Evolutionary conservation across 1,284 basidiomycete genomes (phyloP).

Genomic region (Irpex rosettiformis): DNA sequence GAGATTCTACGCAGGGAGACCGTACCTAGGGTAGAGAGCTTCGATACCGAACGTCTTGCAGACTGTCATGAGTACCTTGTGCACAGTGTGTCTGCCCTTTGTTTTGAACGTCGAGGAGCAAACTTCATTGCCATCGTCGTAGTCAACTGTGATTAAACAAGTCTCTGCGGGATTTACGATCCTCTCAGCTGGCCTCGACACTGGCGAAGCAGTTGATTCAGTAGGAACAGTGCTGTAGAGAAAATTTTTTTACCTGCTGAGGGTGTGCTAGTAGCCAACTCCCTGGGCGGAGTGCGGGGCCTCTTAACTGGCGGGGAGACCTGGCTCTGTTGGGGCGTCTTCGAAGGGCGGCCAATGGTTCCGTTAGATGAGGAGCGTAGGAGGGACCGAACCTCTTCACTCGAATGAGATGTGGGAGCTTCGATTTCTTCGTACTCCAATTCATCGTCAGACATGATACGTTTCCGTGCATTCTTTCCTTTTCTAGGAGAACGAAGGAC

Average conservation of each 20-base stretch:
- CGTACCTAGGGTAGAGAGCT: constrained; percentile 19
- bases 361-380: background rate
- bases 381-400: background rate
- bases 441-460: background rate
- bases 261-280: background rate
- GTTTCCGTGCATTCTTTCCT: background rate
- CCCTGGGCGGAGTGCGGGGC: background rate
- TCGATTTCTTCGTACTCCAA: background rate
- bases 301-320: background rate
- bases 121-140: constrained; percentile 5
- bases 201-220: background rate
- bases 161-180: background rate
- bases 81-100: constrained; percentile 24
- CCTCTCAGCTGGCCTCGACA: background rate
- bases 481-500: background rate
- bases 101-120: constrained; percentile 24
- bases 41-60: constrained; percentile 27
- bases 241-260: background rate
- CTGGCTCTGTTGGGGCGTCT: background rate
- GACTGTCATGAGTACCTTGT: constrained; percentile 26
- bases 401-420: background rate
- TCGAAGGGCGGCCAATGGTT: background rate
- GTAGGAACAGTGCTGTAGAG: background rate
- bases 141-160: constrained; percentile 5
- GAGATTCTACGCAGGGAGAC: background rate